A percentile compares a stretch with the other conserved stretches of the same genome.
Evolutionary conservation across 2,329 filamentous ascomycete species (phyloP).

Genomic region (Colletotrichum tropicicola): DNA sequence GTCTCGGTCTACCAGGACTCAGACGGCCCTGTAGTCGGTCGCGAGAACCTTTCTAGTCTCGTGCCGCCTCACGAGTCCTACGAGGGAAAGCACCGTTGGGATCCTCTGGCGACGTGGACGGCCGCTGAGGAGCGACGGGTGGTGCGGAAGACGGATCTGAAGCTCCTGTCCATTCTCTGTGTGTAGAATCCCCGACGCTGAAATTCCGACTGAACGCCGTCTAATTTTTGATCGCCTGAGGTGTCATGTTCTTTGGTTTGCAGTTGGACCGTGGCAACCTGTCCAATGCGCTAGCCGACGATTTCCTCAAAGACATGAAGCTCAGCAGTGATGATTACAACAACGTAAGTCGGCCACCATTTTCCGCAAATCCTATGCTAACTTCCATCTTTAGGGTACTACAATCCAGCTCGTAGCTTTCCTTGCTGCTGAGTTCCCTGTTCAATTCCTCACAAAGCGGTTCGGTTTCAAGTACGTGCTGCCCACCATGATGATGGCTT

Average conservation of each 20-base stretch:
- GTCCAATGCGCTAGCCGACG: constrained; percentile 68
- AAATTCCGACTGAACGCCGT: neutral
- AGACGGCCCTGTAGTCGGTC: constrained; percentile 44
- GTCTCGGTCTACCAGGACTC: constrained; percentile 34
- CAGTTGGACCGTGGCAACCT: constrained; percentile 73
- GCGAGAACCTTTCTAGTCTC: constrained; percentile 45
- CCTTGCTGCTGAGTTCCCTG: constrained; percentile 66
- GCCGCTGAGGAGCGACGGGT: constrained; percentile 63
- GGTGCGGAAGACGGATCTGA: constrained; percentile 59
- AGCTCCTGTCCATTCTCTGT: constrained; percentile 49
- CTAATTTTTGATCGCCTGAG: neutral
- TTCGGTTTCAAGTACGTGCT: constrained; percentile 43
- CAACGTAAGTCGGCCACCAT: constrained; percentile 42
- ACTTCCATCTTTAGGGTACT: constrained; percentile 45
- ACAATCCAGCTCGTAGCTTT: constrained; percentile 66
- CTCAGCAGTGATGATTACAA: constrained; percentile 64
- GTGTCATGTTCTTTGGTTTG: constrained; percentile 63
- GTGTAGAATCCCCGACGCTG: neutral
- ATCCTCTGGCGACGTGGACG: constrained; percentile 65
- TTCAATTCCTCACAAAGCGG: constrained; percentile 68
- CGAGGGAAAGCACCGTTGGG: constrained; percentile 67
- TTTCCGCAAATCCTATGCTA: neutral
- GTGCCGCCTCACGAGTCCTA: constrained; percentile 59
- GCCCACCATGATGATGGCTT: constrained; percentile 35
- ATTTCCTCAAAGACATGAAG: constrained; percentile 63